Percentiles rank a stretch among this genome's conserved stretches.
These are phyloP conservation scores for Calonectria pteridis DNA, from an alignment of 2,329 filamentous ascomycete genomes.

Conservation along the genomic window DNA sequence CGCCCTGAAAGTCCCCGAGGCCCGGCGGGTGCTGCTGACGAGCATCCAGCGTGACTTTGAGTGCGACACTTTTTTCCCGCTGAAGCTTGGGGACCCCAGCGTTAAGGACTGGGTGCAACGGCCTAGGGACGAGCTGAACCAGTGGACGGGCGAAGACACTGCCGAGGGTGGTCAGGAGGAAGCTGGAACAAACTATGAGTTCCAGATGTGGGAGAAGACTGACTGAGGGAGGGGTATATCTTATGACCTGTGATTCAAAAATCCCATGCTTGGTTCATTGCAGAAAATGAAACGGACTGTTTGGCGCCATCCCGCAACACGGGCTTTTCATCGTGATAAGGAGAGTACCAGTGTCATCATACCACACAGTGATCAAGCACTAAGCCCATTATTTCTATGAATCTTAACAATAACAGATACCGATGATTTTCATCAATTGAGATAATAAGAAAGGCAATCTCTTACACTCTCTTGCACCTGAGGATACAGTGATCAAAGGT, in stretches of 20 bases:
- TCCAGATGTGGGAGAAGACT: slow-evolving; percentile 78
- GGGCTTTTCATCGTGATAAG: neutral
- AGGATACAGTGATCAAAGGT: neutral
- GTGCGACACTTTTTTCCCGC: slow-evolving; percentile 81
- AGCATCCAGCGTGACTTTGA: slow-evolving; percentile 77
- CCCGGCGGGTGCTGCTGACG: slow-evolving; percentile 77
- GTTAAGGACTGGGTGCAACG: slow-evolving; percentile 66
- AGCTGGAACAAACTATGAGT: slow-evolving; percentile 74
- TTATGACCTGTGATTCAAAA: slow-evolving; percentile 26
- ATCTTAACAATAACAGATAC: neutral
- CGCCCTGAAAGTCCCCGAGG: slow-evolving; percentile 70
- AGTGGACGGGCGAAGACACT: slow-evolving; percentile 76
- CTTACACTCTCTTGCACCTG: neutral
- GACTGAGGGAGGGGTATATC: slow-evolving; percentile 13
- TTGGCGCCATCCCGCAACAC: no score
- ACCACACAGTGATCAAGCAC: neutral
- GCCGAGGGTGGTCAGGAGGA: slow-evolving; percentile 71
- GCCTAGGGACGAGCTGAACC: slow-evolving; percentile 65
- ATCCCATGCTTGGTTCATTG: neutral
- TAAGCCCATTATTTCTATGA: neutral
- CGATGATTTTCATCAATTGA: neutral
- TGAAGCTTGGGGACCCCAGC: slow-evolving; percentile 62
- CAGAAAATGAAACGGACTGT: neutral
- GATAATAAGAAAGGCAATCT: neutral
- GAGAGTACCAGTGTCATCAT: neutral